Evolutionary conservation across 2,329 filamentous ascomycete species (phyloP).

Genomic region (Calonectria naviculata): DNA sequence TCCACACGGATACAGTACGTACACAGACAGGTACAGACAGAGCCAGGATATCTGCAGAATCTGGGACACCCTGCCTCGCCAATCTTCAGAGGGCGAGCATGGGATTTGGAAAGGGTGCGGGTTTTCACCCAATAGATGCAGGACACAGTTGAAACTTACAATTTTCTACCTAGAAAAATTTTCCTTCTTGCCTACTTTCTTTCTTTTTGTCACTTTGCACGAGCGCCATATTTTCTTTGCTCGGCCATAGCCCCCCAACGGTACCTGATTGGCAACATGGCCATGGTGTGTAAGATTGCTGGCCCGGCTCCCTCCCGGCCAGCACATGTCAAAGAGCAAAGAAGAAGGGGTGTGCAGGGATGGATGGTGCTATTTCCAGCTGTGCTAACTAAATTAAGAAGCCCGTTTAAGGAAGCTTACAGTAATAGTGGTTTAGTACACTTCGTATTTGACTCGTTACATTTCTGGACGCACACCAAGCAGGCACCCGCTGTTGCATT

Average conservation of each 20-base stretch:
- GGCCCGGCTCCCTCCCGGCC: neutral
- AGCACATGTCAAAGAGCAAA: neutral
- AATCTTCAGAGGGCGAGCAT: neutral
- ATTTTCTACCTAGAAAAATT: neutral
- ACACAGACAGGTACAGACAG: neutral
- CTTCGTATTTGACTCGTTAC: neutral
- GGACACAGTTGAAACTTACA: neutral
- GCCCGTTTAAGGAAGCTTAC: neutral
- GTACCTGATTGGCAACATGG: constrained; percentile 2
- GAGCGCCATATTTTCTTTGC: neutral
- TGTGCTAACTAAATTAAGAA: neutral
- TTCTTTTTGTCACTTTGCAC: neutral
- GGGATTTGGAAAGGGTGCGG: neutral
- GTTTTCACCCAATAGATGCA: neutral
- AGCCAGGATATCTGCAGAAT: constrained; percentile 1
- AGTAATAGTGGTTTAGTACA: neutral
- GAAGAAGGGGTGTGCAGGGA: neutral
- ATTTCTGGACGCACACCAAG: neutral
- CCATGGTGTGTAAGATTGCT: constrained; percentile 4
- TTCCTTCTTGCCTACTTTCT: neutral
- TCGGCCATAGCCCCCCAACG: neutral
- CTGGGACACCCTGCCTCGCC: constrained; percentile 1
- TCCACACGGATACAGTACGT: constrained; percentile 3
- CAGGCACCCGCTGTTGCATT: neutral
- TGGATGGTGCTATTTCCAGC: neutral